phyloP scores from a whole-genome alignment of 2,329 filamentous ascomycete genomes.

The Xylaria hypoxylon region DNA sequence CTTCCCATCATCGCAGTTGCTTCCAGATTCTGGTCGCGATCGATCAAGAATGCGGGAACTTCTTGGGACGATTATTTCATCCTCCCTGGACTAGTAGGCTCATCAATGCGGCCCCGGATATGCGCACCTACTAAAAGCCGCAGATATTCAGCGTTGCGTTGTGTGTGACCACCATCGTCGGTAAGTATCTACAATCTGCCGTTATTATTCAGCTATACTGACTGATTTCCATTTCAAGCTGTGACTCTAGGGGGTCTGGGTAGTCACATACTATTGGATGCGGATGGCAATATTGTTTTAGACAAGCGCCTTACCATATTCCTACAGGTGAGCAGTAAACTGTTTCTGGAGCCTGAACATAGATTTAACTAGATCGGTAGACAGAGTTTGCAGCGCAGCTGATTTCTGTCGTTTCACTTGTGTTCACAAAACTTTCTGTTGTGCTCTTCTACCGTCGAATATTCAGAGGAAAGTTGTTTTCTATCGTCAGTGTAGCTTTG shows the following conservation, averaged over 20 bases:
- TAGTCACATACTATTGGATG: not conserved
- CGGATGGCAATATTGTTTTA: not conserved
- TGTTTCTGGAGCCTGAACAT: too few relatives aligned
- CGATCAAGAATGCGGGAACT: not conserved
- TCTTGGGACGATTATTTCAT: constrained; percentile 6
- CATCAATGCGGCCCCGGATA: not conserved
- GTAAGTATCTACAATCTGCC: not conserved
- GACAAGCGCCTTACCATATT: not conserved
- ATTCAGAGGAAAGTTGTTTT: constrained; percentile 37
- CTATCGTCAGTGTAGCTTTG: too few relatives aligned
- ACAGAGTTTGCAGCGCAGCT: too few relatives aligned
- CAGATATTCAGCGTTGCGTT: too few relatives aligned
- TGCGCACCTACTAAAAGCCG: too few relatives aligned
- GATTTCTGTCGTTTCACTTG: constrained; percentile 28
- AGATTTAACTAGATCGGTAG: too few relatives aligned
- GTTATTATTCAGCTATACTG: not conserved
- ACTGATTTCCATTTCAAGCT: not conserved
- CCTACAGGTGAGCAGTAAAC: constrained; percentile 1
- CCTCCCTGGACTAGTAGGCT: not conserved
- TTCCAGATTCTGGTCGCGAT: not conserved
- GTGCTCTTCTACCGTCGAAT: constrained; percentile 44
- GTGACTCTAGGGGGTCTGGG: not conserved
- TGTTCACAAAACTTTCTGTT: constrained; percentile 45
- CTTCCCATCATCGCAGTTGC: not conserved
- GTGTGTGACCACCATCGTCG: not conserved